Conservation (phyloP, 805 yeast genomes). For the Dipodascus geniculatus region DNA sequence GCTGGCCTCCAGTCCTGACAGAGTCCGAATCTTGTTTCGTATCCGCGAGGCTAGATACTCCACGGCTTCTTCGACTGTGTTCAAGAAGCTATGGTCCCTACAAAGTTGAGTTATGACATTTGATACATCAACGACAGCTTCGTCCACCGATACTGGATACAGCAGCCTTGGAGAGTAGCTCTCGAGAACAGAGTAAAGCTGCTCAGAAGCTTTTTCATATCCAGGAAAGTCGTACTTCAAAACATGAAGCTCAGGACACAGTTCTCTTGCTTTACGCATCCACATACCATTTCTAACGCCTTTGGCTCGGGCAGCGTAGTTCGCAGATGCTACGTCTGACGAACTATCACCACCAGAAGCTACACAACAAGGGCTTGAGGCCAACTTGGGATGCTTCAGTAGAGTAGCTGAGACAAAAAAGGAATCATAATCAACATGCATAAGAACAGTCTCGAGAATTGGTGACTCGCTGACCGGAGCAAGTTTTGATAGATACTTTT, state of each 20-base stretch:
- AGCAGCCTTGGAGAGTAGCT: slow-evolving; percentile 33
- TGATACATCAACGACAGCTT: slow-evolving; percentile 66
- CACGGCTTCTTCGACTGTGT: slow-evolving; percentile 20
- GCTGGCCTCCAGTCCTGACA: slow-evolving; percentile 59
- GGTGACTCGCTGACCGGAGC: not conserved
- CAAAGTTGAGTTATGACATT: slow-evolving; percentile 13
- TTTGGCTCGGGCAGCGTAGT: slow-evolving; percentile 66
- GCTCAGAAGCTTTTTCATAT: slow-evolving; percentile 54
- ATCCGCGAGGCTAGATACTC: slow-evolving; percentile 24
- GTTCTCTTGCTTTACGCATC: slow-evolving; percentile 49
- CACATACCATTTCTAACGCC: slow-evolving; percentile 91
- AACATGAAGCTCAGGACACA: slow-evolving; percentile 56
- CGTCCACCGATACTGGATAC: slow-evolving; percentile 85
- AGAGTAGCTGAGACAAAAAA: slow-evolving; percentile 85
- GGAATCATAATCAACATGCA: slow-evolving; percentile 89
- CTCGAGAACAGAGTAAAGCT: slow-evolving; percentile 50
- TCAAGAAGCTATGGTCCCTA: slow-evolving; percentile 5
- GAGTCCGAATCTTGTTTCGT: slow-evolving; percentile 29
- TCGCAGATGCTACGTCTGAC: slow-evolving; percentile 86
- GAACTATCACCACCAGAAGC: slow-evolving; percentile 34
- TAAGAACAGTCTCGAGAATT: slow-evolving; percentile 27
- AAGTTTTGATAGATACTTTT: slow-evolving; percentile 9
- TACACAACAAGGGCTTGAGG: slow-evolving; percentile 52
- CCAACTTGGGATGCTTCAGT: slow-evolving; percentile 40
- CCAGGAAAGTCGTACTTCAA: slow-evolving; percentile 64